A percentile compares a stretch with the other conserved stretches of the same genome.
These are phyloP conservation scores for Herpetomonas samuelpessoai DNA, from an alignment of 208 protist species.

Conservation along the genomic window DNA sequence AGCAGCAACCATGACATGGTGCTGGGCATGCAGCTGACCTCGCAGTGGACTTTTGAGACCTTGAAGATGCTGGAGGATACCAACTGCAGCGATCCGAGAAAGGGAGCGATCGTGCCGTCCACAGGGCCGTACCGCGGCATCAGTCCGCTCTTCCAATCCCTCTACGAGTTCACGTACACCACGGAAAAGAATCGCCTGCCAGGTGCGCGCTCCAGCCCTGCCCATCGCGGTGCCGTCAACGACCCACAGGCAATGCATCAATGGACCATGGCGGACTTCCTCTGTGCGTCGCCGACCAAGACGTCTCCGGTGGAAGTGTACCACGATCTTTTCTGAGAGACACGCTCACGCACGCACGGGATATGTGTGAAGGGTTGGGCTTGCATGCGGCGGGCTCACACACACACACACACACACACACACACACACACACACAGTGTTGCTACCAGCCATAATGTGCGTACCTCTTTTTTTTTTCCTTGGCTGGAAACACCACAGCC, in stretches of 20 bases:
- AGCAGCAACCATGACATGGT: slow-evolving; percentile 67
- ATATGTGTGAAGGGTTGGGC: too few relatives aligned
- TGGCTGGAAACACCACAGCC: too few relatives aligned
- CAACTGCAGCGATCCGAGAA: slow-evolving; percentile 33
- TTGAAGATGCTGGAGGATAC: slow-evolving; percentile 60
- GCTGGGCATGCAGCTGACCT: slow-evolving; percentile 85
- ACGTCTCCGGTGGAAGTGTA: slow-evolving; percentile 25
- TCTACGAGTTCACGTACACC: slow-evolving; percentile 64
- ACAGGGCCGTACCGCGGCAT: not conserved
- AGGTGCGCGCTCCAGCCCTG: slow-evolving; percentile 22
- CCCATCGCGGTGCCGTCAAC: slow-evolving; percentile 65
- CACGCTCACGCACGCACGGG: too few relatives aligned
- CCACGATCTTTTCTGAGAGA: slow-evolving; percentile 48
- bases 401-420: too few relatives aligned
- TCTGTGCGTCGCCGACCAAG: slow-evolving; percentile 30
- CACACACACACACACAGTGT: too few relatives aligned
- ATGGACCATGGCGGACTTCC: slow-evolving; percentile 74
- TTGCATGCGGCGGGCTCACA: too few relatives aligned
- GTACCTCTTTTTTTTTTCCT: too few relatives aligned
- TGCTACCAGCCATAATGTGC: too few relatives aligned
- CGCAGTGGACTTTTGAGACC: slow-evolving; percentile 91
- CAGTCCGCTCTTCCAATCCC: slow-evolving; percentile 50
- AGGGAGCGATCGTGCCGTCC: slow-evolving; percentile 5
- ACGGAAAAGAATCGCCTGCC: slow-evolving; percentile 5
- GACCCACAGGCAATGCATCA: slow-evolving; percentile 28